Conservation (phyloP, 169 alveolate species). For the Theileria parva region DNA sequence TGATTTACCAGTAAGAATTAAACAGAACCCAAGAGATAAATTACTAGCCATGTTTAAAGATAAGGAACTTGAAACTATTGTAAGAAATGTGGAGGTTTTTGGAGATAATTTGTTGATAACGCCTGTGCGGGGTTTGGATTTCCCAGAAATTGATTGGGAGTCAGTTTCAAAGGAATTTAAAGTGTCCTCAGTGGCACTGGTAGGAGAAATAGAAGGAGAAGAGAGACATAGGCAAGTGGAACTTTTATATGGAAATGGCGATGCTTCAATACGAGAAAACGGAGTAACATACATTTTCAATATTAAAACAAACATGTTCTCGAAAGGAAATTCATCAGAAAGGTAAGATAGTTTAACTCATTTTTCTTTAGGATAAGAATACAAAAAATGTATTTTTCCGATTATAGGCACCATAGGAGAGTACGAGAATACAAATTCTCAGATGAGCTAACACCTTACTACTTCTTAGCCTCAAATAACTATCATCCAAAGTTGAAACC, state of each 20-base stretch:
- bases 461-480: not conserved
- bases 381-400: conserved; percentile 12
- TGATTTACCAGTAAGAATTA: not conserved
- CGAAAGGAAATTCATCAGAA: conserved; percentile 75
- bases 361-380: conserved; percentile 15
- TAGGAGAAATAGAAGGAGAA: conserved; percentile 52
- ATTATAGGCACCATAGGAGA: not conserved
- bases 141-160: not conserved
- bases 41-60: not conserved
- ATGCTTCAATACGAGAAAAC: conserved; percentile 55
- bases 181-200: conserved; percentile 48
- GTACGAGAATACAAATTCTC: not conserved
- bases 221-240: conserved; percentile 36
- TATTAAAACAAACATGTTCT: conserved; percentile 69
- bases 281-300: conserved; percentile 64
- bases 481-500: not conserved
- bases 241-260: conserved; percentile 40
- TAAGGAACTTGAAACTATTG: not conserved
- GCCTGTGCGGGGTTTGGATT: not conserved
- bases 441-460: not conserved
- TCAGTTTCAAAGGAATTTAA: not conserved
- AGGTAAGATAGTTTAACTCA: conserved; percentile 20
- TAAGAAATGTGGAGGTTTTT: not conserved
- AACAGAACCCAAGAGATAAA: not conserved
- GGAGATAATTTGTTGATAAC: not conserved